These are phyloP conservation scores for Fonsecaea multimorphosa DNA, from an alignment of 2,329 filamentous ascomycete genomes.

Conservation along the genomic window DNA sequence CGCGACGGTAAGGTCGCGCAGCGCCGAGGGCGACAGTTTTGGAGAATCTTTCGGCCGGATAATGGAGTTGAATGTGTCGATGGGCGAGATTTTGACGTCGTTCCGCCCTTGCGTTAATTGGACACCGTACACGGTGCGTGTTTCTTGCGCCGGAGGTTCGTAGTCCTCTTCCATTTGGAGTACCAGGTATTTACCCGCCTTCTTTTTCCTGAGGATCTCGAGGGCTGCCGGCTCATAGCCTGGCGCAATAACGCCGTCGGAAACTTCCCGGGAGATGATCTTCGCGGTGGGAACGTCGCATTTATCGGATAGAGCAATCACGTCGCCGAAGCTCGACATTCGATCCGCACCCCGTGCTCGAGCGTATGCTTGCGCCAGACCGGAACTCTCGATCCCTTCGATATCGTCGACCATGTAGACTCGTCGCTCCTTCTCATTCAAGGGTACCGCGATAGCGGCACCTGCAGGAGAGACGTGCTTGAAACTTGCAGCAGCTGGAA, in stretches of 20 bases:
- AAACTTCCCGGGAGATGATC: slow-evolving; percentile 98
- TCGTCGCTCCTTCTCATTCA: slow-evolving; percentile 87
- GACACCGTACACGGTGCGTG: slow-evolving; percentile 87
- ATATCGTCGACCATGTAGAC: slow-evolving; percentile 99
- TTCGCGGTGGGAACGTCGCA: slow-evolving; percentile 93
- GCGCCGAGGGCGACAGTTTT: slow-evolving; percentile 76
- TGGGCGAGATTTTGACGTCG: slow-evolving; percentile 82
- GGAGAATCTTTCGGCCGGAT: slow-evolving; percentile 82
- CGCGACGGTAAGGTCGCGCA: slow-evolving; percentile 89
- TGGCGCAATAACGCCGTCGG: slow-evolving; percentile 93
- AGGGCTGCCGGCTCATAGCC: slow-evolving; percentile 84
- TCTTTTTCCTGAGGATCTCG: slow-evolving; percentile 95
- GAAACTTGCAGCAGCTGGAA: slow-evolving; percentile 94
- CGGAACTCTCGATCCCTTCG: slow-evolving; percentile 81
- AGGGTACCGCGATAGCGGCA: slow-evolving; percentile 87
- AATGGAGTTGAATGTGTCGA: slow-evolving; percentile 79
- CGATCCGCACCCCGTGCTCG: slow-evolving; percentile 94
- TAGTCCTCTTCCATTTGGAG: slow-evolving; percentile 92
- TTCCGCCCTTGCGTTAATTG: slow-evolving; percentile 90
- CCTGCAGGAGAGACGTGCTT: slow-evolving; percentile 98
- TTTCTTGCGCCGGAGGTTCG: slow-evolving; percentile 74
- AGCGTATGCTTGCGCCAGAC: slow-evolving; percentile 91
- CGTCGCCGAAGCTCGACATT: slow-evolving; percentile 98
- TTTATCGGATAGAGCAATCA: slow-evolving; percentile 89
- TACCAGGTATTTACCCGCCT: slow-evolving; percentile 94